phyloP scores from a whole-genome alignment of 768 basidiomycete genomes.

The Auriscalpium vulgare region DNA sequence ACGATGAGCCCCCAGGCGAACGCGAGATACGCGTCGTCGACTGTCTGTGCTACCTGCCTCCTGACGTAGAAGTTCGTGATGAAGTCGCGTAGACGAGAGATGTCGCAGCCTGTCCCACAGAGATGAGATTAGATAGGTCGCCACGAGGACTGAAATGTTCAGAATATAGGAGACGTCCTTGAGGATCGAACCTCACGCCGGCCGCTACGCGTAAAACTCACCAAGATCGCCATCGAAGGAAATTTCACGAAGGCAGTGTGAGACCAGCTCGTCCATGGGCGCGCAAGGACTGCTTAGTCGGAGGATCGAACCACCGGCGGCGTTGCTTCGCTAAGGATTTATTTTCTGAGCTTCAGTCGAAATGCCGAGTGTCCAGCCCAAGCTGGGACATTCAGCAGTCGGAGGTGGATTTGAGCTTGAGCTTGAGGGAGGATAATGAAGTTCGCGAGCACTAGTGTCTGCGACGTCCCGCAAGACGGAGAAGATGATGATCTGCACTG shows the following conservation, averaged over 20 bases:
- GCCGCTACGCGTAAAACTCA: slow-evolving; percentile 32
- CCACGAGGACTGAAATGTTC: not conserved
- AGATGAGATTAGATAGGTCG: no score
- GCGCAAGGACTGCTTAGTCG: not conserved
- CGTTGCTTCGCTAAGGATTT: not conserved
- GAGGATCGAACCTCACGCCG: slow-evolving; percentile 13
- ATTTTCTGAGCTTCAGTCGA: not conserved
- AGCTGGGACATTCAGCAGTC: no score
- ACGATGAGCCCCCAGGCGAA: slow-evolving; percentile 80
- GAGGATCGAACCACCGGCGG: slow-evolving; percentile 2
- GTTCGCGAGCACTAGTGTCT: no score
- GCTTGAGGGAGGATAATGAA: no score
- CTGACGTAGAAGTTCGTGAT: slow-evolving; percentile 53
- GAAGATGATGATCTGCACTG: no score
- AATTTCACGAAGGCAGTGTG: slow-evolving; percentile 78
- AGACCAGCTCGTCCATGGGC: slow-evolving; percentile 71
- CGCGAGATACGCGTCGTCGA: slow-evolving; percentile 69
- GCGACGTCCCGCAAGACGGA: no score
- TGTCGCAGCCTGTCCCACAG: slow-evolving; percentile 52
- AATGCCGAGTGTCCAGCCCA: no score
- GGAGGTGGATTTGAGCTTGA: no score
- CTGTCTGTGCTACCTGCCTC: slow-evolving; percentile 38
- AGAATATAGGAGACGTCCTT: not conserved
- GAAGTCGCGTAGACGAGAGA: slow-evolving; percentile 65
- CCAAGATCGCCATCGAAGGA: slow-evolving; percentile 89